phyloP scores from a whole-genome alignment of 176 grass and related monocot species.

The Carex littledalei region DNA sequence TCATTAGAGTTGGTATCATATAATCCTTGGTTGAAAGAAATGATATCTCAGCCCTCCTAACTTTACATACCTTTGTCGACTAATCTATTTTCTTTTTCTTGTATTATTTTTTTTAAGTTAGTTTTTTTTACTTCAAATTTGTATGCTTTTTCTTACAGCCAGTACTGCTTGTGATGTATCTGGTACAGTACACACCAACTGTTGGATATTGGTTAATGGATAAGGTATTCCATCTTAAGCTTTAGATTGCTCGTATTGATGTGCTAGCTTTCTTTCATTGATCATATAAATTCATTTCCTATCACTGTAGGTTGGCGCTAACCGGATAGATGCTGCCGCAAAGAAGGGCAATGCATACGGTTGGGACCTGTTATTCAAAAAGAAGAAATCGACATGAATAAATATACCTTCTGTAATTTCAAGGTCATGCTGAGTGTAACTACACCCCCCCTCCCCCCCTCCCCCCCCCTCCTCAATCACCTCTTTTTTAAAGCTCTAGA shows the following conservation, averaged over 20 bases:
- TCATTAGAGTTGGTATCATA: neutral
- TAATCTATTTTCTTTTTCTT: neutral
- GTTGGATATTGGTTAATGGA: slow-evolving; percentile 90
- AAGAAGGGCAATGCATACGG: slow-evolving; percentile 73
- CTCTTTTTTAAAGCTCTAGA: neutral
- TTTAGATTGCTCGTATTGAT: neutral
- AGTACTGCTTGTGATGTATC: slow-evolving; percentile 85
- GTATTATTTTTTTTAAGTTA: neutral
- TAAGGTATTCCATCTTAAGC: slow-evolving; percentile 48
- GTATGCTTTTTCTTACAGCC: slow-evolving; percentile 46
- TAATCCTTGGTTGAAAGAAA: neutral
- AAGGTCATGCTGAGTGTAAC: neutral
- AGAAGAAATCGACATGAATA: slow-evolving; percentile 63
- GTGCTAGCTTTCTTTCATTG: neutral
- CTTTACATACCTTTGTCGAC: neutral
- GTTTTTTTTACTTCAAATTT: neutral
- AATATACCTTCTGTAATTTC: neutral
- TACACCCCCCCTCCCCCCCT: neutral
- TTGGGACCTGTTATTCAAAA: slow-evolving; percentile 63
- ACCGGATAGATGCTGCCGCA: slow-evolving; percentile 56
- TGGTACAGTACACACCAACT: slow-evolving; percentile 84
- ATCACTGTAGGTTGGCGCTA: slow-evolving; percentile 55
- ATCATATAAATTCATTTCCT: neutral
- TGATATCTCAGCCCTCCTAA: neutral
- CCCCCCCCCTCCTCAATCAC: neutral